Conservation (phyloP, 2,329 filamentous ascomycete genomes). For the Aureobasidium sp. region DNA sequence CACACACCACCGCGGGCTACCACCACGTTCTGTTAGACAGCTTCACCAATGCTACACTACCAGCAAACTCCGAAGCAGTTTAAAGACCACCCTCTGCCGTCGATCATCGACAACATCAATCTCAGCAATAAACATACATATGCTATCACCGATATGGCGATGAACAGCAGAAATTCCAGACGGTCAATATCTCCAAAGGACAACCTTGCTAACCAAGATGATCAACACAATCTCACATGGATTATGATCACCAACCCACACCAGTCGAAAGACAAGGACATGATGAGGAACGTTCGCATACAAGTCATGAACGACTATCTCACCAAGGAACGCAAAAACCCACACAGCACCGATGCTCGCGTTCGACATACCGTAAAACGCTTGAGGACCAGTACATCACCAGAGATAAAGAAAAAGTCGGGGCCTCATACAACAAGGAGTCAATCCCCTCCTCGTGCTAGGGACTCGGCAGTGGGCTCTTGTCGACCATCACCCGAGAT, state of each 20-base stretch:
- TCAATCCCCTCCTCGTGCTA: not conserved
- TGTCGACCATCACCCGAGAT: not conserved
- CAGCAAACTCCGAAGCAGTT: not conserved
- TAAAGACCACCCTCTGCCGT: not conserved
- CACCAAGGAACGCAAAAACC: slow-evolving; percentile 25
- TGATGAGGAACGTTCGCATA: slow-evolving; percentile 25
- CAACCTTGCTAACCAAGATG: not conserved
- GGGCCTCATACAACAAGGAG: not conserved
- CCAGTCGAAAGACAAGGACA: slow-evolving; percentile 24
- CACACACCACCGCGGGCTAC: not conserved
- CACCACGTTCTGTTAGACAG: not conserved
- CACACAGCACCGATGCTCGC: slow-evolving; percentile 22
- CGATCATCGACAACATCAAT: not conserved
- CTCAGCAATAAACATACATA: not conserved
- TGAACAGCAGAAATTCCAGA: not conserved
- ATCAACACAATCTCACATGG: slow-evolving; percentile 20
- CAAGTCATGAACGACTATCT: slow-evolving; percentile 30
- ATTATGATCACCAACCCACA: slow-evolving; percentile 24
- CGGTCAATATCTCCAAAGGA: not conserved
- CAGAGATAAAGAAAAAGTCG: not conserved
- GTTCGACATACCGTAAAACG: slow-evolving; percentile 12
- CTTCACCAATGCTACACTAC: not conserved
- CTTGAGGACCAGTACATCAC: not conserved
- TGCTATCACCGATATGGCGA: not conserved
- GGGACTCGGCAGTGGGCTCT: not conserved